Conservation (phyloP, 257 asterid genomes). For the Voacanga thouarsii region DNA sequence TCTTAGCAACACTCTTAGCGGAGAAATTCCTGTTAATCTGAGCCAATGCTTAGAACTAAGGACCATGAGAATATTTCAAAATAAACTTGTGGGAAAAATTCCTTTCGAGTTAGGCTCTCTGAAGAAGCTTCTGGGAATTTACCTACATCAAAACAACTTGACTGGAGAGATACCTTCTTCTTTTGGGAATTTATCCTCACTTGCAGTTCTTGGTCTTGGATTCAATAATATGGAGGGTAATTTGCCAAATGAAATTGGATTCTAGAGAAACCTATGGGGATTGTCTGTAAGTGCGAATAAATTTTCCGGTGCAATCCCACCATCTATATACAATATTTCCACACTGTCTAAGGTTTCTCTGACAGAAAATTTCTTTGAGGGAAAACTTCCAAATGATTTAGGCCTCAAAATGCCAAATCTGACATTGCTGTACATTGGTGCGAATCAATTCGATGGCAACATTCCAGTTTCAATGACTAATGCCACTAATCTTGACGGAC, state of each 20-base stretch:
- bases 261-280: constrained; percentile 11
- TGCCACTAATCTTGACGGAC: constrained; percentile 10
- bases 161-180: constrained; percentile 31
- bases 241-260: constrained; percentile 33
- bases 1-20: constrained; percentile 30
- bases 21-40: constrained; percentile 36
- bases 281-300: not conserved
- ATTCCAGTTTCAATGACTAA: constrained; percentile 32
- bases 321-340: constrained; percentile 29
- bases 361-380: constrained; percentile 17
- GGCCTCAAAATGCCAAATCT: constrained; percentile 20
- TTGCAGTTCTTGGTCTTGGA: constrained; percentile 11
- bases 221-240: constrained; percentile 25
- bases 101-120: constrained; percentile 28
- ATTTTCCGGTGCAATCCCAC: constrained; percentile 25
- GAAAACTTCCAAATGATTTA: constrained; percentile 25
- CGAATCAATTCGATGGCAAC: constrained; percentile 6
- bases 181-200: constrained; percentile 32
- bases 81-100: constrained; percentile 16
- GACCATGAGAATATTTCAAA: constrained; percentile 2
- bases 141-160: constrained; percentile 20
- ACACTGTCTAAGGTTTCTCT: constrained; percentile 8
- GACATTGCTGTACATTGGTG: no score
- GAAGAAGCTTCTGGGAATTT: constrained; percentile 19
- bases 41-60: constrained; percentile 22